A percentile compares a stretch with the other conserved stretches of the same genome.
These are phyloP conservation scores for Hygrocybe coccinea DNA, from an alignment of 768 basidiomycete species.

Conservation along the genomic window DNA sequence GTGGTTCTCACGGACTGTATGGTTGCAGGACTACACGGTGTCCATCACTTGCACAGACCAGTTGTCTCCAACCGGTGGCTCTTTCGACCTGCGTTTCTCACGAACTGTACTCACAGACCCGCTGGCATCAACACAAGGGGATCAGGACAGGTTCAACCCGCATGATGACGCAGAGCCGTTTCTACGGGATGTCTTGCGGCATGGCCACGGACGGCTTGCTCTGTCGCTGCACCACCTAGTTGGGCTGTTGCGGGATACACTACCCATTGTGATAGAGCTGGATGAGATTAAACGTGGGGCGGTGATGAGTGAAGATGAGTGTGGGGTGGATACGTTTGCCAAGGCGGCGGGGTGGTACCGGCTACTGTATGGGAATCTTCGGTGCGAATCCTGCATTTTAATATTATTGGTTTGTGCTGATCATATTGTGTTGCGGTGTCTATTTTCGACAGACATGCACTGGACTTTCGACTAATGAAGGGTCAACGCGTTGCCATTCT, in stretches of 20 bases:
- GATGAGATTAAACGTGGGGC: constrained; percentile 42
- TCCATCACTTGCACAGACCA: constrained; percentile 77
- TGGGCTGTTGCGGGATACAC: constrained; percentile 64
- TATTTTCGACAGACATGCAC: constrained; percentile 53
- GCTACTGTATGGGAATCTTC: constrained; percentile 62
- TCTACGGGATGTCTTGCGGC: constrained; percentile 64
- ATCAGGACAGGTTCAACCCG: constrained; percentile 49
- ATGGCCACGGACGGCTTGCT: constrained; percentile 58
- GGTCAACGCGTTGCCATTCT: constrained; percentile 61
- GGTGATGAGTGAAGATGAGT: constrained; percentile 19
- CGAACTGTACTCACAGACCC: constrained; percentile 34
- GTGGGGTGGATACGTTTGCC: constrained; percentile 59
- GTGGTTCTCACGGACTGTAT: not conserved
- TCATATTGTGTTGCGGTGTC: constrained; percentile 64
- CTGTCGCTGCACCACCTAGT: constrained; percentile 64
- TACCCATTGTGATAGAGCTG: constrained; percentile 71
- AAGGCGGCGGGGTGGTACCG: constrained; percentile 84
- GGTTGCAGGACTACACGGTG: constrained; percentile 62
- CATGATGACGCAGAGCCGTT: constrained; percentile 77
- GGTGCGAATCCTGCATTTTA: constrained; percentile 34
- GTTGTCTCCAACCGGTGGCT: constrained; percentile 60
- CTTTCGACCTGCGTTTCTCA: constrained; percentile 70
- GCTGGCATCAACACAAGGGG: constrained; percentile 10
- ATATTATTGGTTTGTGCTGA: constrained; percentile 39
- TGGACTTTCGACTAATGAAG: constrained; percentile 75